Evolutionary conservation across 129 eudicot genomes (phyloP).

Genomic region (Escallonia herrerae): DNA sequence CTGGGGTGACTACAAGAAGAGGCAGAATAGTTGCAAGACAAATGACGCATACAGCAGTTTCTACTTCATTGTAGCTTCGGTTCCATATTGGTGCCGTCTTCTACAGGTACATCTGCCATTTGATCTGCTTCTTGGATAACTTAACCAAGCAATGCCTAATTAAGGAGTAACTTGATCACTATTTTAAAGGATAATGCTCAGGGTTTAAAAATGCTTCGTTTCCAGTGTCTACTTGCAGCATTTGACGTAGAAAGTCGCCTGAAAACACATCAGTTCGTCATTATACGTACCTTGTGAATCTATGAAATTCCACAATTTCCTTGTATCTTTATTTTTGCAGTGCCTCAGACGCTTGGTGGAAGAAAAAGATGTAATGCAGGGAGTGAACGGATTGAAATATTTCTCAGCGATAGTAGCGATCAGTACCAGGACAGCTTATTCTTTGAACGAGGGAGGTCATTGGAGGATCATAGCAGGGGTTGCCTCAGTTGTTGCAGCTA

Average conservation of each 20-base stretch:
- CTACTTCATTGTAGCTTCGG: too few relatives aligned
- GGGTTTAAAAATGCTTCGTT: neutral
- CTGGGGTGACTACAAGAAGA: too few relatives aligned
- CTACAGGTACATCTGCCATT: too few relatives aligned
- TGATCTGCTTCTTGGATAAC: too few relatives aligned
- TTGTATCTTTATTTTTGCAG: neutral
- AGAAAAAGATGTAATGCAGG: conserved; percentile 14
- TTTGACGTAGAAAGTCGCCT: neutral
- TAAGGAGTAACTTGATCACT: too few relatives aligned
- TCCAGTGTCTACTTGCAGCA: neutral
- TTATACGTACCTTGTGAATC: too few relatives aligned
- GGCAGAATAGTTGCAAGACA: too few relatives aligned
- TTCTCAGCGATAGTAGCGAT: conserved; percentile 11
- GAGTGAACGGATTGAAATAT: conserved; percentile 9
- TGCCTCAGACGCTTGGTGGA: conserved; percentile 15
- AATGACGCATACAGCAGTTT: too few relatives aligned
- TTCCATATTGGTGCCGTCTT: too few relatives aligned
- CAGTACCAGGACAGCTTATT: conserved; percentile 5
- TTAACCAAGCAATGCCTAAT: too few relatives aligned
- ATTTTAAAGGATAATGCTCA: too few relatives aligned
- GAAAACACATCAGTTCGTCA: neutral
- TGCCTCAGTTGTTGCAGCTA: conserved; percentile 1
- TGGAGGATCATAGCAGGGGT: conserved; percentile 6
- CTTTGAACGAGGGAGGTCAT: neutral
- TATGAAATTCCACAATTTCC: too few relatives aligned